phyloP scores from a whole-genome alignment of 371 early-diverging fungal genomes.

The Thermomucor indicae-seudaticae region DNA sequence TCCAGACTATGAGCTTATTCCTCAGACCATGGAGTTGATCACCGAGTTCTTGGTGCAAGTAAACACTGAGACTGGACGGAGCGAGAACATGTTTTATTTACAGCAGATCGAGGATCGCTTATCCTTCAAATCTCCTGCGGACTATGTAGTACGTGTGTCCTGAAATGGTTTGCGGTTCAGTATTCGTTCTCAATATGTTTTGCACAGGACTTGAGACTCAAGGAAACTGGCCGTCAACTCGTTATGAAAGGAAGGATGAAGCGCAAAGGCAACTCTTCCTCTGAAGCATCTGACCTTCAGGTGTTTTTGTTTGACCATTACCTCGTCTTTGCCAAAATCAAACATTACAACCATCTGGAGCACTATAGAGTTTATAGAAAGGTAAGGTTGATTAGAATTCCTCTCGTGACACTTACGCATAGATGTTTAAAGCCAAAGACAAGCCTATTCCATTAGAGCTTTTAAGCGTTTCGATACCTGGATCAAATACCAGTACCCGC shows the following conservation, averaged over 20 bases:
- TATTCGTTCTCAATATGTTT: neutral
- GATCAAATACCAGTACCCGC: constrained; percentile 4
- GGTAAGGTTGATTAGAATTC: constrained; percentile 9
- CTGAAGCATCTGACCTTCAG: constrained; percentile 64
- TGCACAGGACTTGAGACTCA: constrained; percentile 65
- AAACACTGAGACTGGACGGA: constrained; percentile 81
- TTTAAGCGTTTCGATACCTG: constrained; percentile 10
- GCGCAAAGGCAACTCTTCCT: constrained; percentile 53
- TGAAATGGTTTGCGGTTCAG: neutral
- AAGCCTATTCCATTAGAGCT: constrained; percentile 22
- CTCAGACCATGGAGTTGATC: constrained; percentile 63
- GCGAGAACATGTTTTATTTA: constrained; percentile 79
- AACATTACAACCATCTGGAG: constrained; percentile 27
- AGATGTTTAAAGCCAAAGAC: neutral
- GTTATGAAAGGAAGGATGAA: constrained; percentile 81
- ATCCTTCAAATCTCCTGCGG: constrained; percentile 20
- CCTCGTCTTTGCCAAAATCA: constrained; percentile 74
- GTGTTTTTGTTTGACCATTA: constrained; percentile 88
- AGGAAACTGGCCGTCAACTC: constrained; percentile 67
- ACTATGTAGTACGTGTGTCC: constrained; percentile 28
- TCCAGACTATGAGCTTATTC: constrained; percentile 64
- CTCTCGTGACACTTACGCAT: no score
- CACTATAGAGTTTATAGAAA: constrained; percentile 29
- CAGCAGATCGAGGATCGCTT: constrained; percentile 28
- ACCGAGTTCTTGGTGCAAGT: constrained; percentile 69